Evolutionary conservation across 2,329 filamentous ascomycete genomes (phyloP).

Genomic region (Diaporthe sp.): DNA sequence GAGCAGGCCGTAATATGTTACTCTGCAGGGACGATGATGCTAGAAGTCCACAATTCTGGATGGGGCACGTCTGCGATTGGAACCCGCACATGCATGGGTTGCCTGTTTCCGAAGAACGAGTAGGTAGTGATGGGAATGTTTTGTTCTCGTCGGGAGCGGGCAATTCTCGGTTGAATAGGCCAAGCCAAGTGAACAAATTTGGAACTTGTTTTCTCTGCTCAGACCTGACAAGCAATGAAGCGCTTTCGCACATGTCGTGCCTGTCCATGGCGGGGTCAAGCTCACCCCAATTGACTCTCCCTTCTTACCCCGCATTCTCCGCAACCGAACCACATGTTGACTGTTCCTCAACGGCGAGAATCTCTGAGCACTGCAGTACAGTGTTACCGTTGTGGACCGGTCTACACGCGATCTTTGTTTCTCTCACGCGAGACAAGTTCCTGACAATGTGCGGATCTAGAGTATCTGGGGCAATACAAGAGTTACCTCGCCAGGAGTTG

Average conservation of each 20-base stretch:
- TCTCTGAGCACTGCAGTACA: not conserved
- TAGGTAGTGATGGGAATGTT: not conserved
- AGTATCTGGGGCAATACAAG: not conserved
- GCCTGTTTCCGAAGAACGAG: not conserved
- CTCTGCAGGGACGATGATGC: conserved; percentile 32
- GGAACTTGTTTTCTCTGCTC: not conserved
- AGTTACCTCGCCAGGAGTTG: not conserved
- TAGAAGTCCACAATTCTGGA: conserved; percentile 21
- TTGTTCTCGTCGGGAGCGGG: not conserved
- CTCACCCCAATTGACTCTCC: not conserved
- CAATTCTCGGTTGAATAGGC: conserved; percentile 17
- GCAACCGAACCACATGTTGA: not conserved
- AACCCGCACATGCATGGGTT: conserved; percentile 2
- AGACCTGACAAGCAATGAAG: not conserved
- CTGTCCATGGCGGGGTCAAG: conserved; percentile 2
- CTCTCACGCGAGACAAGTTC: not conserved
- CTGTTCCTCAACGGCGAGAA: not conserved
- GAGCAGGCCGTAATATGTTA: conserved; percentile 25
- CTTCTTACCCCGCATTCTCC: conserved; percentile 26
- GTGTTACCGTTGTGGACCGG: not conserved
- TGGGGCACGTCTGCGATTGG: not conserved
- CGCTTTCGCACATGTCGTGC: not conserved
- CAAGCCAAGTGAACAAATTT: not conserved
- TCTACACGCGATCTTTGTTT: not conserved
- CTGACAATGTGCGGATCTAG: not conserved